These are phyloP conservation scores for Luvunga scandens DNA, from an alignment of 345 rosid species.

Conservation along the genomic window DNA sequence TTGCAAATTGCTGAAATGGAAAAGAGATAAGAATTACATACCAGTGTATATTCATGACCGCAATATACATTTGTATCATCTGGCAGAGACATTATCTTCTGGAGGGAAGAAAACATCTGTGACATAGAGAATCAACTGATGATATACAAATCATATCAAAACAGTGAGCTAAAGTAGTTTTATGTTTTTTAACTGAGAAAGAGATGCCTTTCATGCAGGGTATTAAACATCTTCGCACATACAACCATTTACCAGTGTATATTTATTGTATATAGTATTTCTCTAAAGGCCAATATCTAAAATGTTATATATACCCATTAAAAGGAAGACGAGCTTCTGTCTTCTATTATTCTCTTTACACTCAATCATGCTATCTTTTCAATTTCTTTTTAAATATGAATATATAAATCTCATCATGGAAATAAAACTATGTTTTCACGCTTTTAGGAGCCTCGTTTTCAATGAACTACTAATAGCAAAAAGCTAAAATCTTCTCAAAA, in stretches of 20 bases:
- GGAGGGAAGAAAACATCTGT: constrained; percentile 88
- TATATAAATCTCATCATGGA: not conserved
- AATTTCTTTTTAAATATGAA: not conserved
- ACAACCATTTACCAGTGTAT: not conserved
- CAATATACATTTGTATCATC: constrained; percentile 83
- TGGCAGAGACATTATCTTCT: constrained; percentile 72
- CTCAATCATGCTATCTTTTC: not conserved
- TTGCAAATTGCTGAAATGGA: not conserved
- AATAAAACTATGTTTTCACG: too few species aligned
- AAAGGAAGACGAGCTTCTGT: not conserved
- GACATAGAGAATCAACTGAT: constrained; percentile 12
- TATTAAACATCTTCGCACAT: not conserved
- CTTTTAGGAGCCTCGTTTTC: too few species aligned
- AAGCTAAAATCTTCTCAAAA: too few species aligned
- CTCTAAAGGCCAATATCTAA: not conserved
- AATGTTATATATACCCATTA: not conserved
- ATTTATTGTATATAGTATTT: not conserved
- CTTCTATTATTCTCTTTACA: not conserved
- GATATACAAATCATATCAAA: not conserved
- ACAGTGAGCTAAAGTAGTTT: not conserved
- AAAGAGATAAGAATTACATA: constrained; percentile 30
- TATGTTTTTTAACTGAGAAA: not conserved
- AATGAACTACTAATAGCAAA: too few species aligned
- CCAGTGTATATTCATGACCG: constrained; percentile 94
- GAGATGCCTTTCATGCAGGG: not conserved